Conservation (phyloP, 2,329 filamentous ascomycete genomes). For the Cladobotryum protrusum region DNA sequence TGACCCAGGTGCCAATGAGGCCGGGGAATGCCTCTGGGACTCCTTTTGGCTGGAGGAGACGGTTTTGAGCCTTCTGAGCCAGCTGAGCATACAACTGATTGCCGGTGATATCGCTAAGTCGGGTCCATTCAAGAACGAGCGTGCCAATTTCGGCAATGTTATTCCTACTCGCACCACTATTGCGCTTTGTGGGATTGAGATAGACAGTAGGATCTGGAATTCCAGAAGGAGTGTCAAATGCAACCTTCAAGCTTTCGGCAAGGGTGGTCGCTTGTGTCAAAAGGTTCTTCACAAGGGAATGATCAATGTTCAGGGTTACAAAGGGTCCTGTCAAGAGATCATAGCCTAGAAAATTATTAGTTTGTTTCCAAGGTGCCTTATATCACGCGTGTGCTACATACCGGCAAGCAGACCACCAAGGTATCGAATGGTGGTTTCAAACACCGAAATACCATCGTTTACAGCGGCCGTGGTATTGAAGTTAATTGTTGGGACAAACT, state of each 20-base stretch:
- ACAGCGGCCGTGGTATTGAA: constrained; percentile 51
- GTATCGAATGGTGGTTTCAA: constrained; percentile 88
- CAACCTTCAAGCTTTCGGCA: constrained; percentile 67
- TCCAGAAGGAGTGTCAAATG: constrained; percentile 70
- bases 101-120: constrained; percentile 67
- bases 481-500: constrained; percentile 64
- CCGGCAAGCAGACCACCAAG: constrained; percentile 74
- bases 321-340: constrained; percentile 67
- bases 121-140: constrained; percentile 78
- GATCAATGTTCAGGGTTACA: constrained; percentile 38
- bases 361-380: background rate
- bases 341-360: constrained; percentile 42
- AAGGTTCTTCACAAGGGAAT: constrained; percentile 48
- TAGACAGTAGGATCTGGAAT: constrained; percentile 65
- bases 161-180: constrained; percentile 51
- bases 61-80: constrained; percentile 59
- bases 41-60: constrained; percentile 57
- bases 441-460: constrained; percentile 60
- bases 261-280: constrained; percentile 62
- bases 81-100: constrained; percentile 60
- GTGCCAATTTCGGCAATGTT: constrained; percentile 72
- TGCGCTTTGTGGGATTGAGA: constrained; percentile 46
- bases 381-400: constrained; percentile 17
- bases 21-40: constrained; percentile 68
- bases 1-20: constrained; percentile 62